Base-by-base conservation (phyloP, 129 eudicot genomes). In the Apium graveolens region DNA sequence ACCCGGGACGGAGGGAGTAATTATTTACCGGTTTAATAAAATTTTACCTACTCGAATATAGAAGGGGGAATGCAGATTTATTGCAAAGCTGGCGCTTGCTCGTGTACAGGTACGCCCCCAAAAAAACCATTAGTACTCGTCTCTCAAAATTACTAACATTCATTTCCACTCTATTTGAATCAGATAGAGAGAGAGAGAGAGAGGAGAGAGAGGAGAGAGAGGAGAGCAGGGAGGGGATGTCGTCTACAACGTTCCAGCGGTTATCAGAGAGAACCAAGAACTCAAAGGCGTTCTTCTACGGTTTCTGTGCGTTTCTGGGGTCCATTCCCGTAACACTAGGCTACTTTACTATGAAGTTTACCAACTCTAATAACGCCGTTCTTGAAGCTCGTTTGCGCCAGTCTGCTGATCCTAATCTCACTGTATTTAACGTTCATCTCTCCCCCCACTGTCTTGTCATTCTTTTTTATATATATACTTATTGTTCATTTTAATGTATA, bases 181-280 rank as follows among this genome's bases (percentile, higher is more conserved):
- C 32, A 62, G 31, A 63, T 4, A 65, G 2, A 14, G 32, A 39
- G 46, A 35, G 24, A 18, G 24, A 17, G 11, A 55, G 57, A 44
- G 32, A 45, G 57, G 51, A 42, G 75, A 62, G 49, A 55, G 60
- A 62, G n/a, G 24, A 17, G 11, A 55, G 57, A 44, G 32, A 45
- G 57, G 51, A 42, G 75, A 62, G 49, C n/a, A 55, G 60, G 44
- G 3, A 2, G 31, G 17, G 71, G 42, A 93, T 89, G 91, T 83
- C 90, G 39, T 31, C 41, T 66, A 27, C 72, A 66, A 66, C 72
- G 24, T 66, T 66, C 16, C 38, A 32, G 21, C 39, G 72, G 72
- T 12, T 66, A 24, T 66, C 72, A 24, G 39, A 32, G 39, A 66
- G 39, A 16, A 66, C 72, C 20, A 66, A 32, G 72, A 32, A 66